These are phyloP conservation scores for Amphirosellinia nigrospora DNA, from an alignment of 495 filamentous ascomycete genomes.

Conservation along the genomic window DNA sequence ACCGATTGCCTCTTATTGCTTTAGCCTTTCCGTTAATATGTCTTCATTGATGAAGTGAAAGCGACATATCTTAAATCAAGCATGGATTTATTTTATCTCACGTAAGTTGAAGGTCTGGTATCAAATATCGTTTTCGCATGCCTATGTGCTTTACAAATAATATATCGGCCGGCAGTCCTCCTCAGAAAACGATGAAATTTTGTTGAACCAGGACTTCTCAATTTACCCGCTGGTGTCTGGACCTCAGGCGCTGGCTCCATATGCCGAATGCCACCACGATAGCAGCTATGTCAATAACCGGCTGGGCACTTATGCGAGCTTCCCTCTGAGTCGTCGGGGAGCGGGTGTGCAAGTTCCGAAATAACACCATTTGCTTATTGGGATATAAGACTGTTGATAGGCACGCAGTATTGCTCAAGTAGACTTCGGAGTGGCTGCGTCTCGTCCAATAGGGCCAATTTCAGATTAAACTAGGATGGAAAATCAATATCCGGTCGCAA, in stretches of 20 bases:
- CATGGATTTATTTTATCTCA: neutral
- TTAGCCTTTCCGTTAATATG: no score
- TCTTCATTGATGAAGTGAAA: no score
- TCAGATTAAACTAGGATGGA: neutral
- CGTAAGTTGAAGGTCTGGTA: neutral
- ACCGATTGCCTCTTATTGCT: no score
- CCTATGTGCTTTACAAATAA: neutral
- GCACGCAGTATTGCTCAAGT: neutral
- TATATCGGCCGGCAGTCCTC: neutral
- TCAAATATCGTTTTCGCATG: neutral
- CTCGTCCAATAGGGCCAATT: neutral
- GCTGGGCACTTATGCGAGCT: conserved; percentile 17
- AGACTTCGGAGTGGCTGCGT: neutral
- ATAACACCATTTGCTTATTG: neutral
- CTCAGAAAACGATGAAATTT: neutral
- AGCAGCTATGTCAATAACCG: conserved; percentile 3
- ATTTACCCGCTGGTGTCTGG: conserved; percentile 10
- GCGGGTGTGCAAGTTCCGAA: conserved; percentile 17
- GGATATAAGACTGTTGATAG: neutral
- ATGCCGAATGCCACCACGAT: conserved; percentile 18
- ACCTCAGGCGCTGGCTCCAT: neutral
- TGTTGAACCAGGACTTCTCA: neutral
- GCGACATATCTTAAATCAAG: no score
- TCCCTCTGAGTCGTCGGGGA: neutral
- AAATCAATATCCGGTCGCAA: neutral